These are phyloP conservation scores for Chiua virens DNA, from an alignment of 768 basidiomycete species.

Conservation along the genomic window DNA sequence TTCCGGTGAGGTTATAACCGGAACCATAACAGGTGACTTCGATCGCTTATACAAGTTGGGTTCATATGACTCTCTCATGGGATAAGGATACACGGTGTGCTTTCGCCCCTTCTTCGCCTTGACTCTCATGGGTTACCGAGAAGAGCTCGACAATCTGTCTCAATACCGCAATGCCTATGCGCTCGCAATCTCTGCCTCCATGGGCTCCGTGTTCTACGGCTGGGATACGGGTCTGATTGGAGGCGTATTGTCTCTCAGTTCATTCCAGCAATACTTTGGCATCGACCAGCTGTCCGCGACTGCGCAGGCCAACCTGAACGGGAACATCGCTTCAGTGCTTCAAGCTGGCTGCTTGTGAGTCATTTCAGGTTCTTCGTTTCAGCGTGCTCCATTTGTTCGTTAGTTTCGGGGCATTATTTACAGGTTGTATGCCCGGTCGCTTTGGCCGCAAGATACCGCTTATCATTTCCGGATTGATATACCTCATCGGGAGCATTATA, in stretches of 20 bases:
- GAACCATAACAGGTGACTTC: too few species aligned
- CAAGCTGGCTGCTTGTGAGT: slow-evolving; percentile 51
- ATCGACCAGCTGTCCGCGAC: slow-evolving; percentile 37
- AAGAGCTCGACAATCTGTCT: slow-evolving; percentile 22
- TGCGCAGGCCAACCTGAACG: slow-evolving; percentile 43
- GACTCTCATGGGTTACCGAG: slow-evolving; percentile 26
- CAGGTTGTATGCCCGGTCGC: slow-evolving; percentile 38
- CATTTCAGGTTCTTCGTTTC: background rate
- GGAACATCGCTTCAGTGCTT: slow-evolving; percentile 52
- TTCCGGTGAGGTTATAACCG: too few species aligned
- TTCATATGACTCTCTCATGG: too few species aligned
- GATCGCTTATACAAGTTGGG: too few species aligned
- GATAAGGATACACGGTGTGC: too few species aligned
- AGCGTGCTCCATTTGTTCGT: background rate
- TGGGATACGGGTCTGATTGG: slow-evolving; percentile 54
- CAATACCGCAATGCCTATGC: slow-evolving; percentile 46
- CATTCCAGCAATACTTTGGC: slow-evolving; percentile 51
- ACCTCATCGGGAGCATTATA: slow-evolving; percentile 47
- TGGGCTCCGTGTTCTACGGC: slow-evolving; percentile 51
- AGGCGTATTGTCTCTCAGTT: slow-evolving; percentile 44
- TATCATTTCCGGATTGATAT: slow-evolving; percentile 44
- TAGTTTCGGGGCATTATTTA: slow-evolving; percentile 45
- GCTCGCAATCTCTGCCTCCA: slow-evolving; percentile 43
- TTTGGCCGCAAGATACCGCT: slow-evolving; percentile 50
- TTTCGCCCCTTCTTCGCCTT: background rate